Evolutionary conservation across 2,329 filamentous ascomycete genomes (phyloP).

Genomic region (Huntiella decipiens): DNA sequence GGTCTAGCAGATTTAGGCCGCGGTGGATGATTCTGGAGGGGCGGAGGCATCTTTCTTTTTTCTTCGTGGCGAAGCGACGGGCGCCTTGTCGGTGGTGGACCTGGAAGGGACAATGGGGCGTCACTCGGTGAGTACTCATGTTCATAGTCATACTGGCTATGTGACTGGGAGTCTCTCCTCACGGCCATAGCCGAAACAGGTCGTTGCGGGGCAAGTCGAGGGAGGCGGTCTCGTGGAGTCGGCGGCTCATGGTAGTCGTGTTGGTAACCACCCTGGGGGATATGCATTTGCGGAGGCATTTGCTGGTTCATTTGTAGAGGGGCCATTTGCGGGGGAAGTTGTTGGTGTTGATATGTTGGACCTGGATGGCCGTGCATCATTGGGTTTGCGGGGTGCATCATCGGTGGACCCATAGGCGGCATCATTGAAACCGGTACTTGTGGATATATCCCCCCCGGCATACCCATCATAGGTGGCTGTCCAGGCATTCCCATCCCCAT

Average conservation of each 20-base stretch:
- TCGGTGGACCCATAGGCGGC: no score
- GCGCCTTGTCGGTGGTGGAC: slow-evolving; percentile 3
- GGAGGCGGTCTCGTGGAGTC: slow-evolving; percentile 4
- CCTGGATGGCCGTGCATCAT: slow-evolving; percentile 4
- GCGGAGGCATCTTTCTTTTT: slow-evolving; percentile 9
- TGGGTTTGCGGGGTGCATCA: neutral
- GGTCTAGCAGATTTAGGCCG: slow-evolving; percentile 10
- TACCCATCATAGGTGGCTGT: no score
- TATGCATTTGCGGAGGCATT: no score
- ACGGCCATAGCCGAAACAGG: slow-evolving; percentile 7
- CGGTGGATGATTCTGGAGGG: neutral
- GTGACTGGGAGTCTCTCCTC: slow-evolving; percentile 5
- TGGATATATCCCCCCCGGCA: no score
- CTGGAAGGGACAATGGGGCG: neutral
- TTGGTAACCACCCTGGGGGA: no score
- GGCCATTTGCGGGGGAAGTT: neutral
- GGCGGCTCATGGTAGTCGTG: slow-evolving; percentile 3
- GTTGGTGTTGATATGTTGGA: slow-evolving; percentile 4
- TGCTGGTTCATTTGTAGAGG: neutral
- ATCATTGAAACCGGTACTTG: no score
- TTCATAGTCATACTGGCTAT: neutral
- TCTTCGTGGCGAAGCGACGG: slow-evolving; percentile 9
- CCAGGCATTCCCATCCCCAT: no score
- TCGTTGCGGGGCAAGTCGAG: slow-evolving; percentile 5
- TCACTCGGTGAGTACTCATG: neutral